Evolutionary conservation across 2,329 filamentous ascomycete species (phyloP).

Genomic region (Fusarium sp.): DNA sequence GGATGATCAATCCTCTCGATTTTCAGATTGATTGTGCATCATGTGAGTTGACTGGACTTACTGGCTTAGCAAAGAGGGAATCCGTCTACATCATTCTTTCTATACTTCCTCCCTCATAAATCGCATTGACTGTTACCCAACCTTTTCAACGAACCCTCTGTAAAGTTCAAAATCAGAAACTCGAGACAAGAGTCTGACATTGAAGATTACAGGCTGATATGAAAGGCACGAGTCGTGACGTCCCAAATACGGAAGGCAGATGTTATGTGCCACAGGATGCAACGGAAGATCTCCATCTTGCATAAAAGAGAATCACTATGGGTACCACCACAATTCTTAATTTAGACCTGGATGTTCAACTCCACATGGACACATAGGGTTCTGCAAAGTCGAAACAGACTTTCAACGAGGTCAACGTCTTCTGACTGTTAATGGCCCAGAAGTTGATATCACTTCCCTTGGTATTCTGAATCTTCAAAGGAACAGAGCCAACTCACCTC

Average conservation of each 20-base stretch:
- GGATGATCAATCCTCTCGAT: neutral
- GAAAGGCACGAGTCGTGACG: neutral
- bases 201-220: neutral
- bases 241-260: neutral
- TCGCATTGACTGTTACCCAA: rapidly evolving
- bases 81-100: rapidly evolving
- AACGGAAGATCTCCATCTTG: neutral
- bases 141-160: rapidly evolving
- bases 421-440: neutral
- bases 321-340: neutral
- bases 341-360: rapidly evolving
- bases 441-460: too few relatives aligned
- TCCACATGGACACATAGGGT: rapidly evolving
- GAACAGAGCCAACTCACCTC: neutral
- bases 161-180: too few relatives aligned
- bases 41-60: neutral
- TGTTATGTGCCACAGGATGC: neutral
- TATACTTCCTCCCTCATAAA: too few relatives aligned
- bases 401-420: neutral
- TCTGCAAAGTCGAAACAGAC: too few relatives aligned
- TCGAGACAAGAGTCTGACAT: neutral
- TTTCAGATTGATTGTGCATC: neutral
- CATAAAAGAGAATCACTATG: neutral
- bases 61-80: neutral
- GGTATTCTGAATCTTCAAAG: too few relatives aligned